Evolutionary conservation across 208 protist genomes (phyloP), one percentile per base, ranked within the genome.

Genomic region (Trypanosoma cruzi): DNA sequence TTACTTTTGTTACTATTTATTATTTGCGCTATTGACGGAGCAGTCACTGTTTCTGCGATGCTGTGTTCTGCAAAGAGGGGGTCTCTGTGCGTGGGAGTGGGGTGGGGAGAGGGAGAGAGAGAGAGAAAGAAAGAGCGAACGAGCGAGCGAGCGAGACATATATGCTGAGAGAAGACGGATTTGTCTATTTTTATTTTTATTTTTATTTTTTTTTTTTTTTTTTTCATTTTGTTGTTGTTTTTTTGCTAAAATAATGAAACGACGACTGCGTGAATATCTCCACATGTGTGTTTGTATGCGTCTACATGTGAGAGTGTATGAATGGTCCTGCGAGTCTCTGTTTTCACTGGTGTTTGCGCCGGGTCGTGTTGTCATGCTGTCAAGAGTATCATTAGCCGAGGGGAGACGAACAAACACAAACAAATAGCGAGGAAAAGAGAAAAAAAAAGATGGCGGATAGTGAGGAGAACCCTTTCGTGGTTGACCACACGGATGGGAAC

Each of bases 291-390:
- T 10, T 40, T 40, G 14, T 34, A 64, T 31, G 34, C n/a, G 20
- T 53, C 52, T 64, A 53, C 13, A 64, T 64, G n/a, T 64, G 7
- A n/a, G 7, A n/a, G 3, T 53, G 26, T 32, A 34, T 64, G 40
- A 46, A 48, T 20, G 54, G 1, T 8, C 18, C 8, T 44, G 40
- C 11, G 40, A 4, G 4, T 44, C 40, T 44, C 18, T 13, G 10
- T 44, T 44, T 44, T 44, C 18, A 20, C 11, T 44, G 8, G 8
- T 37, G 48, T 65, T 37, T 34, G 22, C 20, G n/a, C 13, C 49
- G n/a, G 37, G 13, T 16, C 4, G 14, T 63, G 7, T 28, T 50
- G 24, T 31, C 24, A 1, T 54, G 24, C 24, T 8, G 4, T 28
- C 26, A 54, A 31, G 49, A 7, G 49, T 11, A 54, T 54, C 10